Conservation (phyloP, 441 rosid species). For the Sinapis alba region DNA sequence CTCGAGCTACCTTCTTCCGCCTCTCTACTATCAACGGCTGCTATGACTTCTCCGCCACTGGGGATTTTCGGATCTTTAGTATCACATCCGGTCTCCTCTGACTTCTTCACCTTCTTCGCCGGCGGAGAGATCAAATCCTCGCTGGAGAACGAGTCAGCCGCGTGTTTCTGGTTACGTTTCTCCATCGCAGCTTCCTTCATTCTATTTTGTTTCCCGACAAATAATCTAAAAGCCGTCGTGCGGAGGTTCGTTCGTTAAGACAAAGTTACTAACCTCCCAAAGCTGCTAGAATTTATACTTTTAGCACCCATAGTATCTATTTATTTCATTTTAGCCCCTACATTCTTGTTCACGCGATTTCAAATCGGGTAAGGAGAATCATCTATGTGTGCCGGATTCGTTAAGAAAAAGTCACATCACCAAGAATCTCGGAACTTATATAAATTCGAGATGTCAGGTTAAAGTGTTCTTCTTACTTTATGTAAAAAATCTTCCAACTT, state of each 20-base stretch:
- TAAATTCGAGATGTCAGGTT: too few species aligned
- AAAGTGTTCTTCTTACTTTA: too few species aligned
- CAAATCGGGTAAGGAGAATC: too few species aligned
- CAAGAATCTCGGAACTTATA: too few species aligned
- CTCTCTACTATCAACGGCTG: background rate
- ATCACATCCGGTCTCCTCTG: conserved; percentile 26
- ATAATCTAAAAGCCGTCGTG: conserved; percentile 9
- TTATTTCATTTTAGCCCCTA: background rate
- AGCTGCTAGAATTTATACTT: background rate
- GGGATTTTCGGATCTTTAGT: background rate
- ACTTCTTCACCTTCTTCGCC: conserved; percentile 28
- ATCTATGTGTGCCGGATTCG: conserved; percentile 21
- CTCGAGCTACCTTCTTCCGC: background rate
- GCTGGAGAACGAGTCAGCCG: conserved; percentile 13
- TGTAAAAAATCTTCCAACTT: too few species aligned
- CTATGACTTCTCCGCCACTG: conserved; percentile 9
- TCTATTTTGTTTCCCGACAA: conserved; percentile 8
- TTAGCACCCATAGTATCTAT: conserved; percentile 1
- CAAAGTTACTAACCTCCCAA: background rate
- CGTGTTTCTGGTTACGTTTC: conserved; percentile 25
- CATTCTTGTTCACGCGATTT: background rate
- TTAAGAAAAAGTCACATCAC: too few species aligned
- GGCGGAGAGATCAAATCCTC: conserved; percentile 29
- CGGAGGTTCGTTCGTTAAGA: background rate
- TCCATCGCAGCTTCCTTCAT: conserved; percentile 31